Conservation (phyloP, 176 grass and related monocot species). For the Hordeum marinum region DNA sequence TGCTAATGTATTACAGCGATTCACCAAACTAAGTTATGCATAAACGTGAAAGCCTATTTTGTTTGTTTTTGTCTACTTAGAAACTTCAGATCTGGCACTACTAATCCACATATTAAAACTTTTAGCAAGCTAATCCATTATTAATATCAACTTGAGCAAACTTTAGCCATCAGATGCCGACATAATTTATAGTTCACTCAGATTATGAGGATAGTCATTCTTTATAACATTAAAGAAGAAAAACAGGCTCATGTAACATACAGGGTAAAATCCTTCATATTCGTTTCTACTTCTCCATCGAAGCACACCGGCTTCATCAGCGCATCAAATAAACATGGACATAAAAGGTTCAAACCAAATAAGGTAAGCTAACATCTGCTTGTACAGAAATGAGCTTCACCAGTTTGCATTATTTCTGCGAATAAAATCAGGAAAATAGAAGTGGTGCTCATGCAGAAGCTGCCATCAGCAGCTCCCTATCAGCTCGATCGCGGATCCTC, state of each 20-base stretch:
- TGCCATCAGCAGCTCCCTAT: conserved; percentile 66
- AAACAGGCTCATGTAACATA: not conserved
- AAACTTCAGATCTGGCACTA: too few relatives aligned
- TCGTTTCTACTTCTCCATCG: conserved; percentile 38
- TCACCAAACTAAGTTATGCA: too few relatives aligned
- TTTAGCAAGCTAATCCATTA: too few relatives aligned
- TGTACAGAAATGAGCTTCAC: conserved; percentile 44
- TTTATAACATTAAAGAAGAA: not conserved
- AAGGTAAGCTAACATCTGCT: conserved; percentile 32
- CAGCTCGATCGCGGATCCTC: conserved; percentile 77
- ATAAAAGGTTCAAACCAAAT: conserved; percentile 36
- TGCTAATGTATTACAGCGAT: too few relatives aligned
- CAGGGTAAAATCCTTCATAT: conserved; percentile 5
- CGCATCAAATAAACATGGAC: conserved; percentile 42
- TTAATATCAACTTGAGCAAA: not conserved
- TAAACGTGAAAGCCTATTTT: too few relatives aligned
- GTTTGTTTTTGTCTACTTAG: too few relatives aligned
- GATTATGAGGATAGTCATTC: not conserved
- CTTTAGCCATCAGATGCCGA: not conserved
- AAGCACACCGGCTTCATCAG: conserved; percentile 22
- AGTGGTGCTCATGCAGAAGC: conserved; percentile 54
- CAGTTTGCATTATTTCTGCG: conserved; percentile 66
- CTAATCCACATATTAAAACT: too few relatives aligned
- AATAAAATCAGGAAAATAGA: conserved; percentile 44
- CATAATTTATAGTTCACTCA: not conserved